Evolutionary conservation across 176 grass and related monocot species (phyloP), one percentile per base, ranked within the genome.

Genomic region (Bolboschoenus planiculmis): DNA sequence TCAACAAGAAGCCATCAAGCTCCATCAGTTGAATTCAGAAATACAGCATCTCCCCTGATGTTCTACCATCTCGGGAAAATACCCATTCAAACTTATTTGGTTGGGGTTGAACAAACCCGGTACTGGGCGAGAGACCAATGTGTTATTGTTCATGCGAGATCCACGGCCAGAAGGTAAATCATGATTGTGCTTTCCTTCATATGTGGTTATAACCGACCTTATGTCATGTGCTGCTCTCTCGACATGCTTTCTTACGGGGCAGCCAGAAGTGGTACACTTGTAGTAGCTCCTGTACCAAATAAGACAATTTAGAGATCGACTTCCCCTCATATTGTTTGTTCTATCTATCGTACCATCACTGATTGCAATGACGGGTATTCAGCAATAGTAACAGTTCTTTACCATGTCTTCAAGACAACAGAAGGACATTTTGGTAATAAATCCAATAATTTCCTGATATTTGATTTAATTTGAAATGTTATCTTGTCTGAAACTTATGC

Each of bases 181-280:
- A 8, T 88, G 86, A 74, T 81, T 88, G 47, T 88, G 86, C 35
- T 88, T 88, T 40, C 86, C 82, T 67, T 88, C 86, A 16, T 88
- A 88, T 11, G 86, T 88, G 5, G 82, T 88, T 57, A 88, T 88
- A 42, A 88, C 86, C 14, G 74, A 83, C 37, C 82, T 66, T 35
- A 74, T 46, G 56, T 88, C 82, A 26, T 84, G 73, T 39, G 81
- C 76, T n/a, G 86, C 86, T 67, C 82, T 88, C 29, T 88, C 86
- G 20, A 88, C 86, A 11, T 88, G 86, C 81, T 84, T 88, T 64
- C 86, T 57, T 18, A 88, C 86, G 3, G 81, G 82, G 10, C 86
- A 88, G 11, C 61, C 48, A 15, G 33, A 20, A 57, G 81, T 88
- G 47, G 86, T 88, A 67, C 86, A 84, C 65, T 88, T 88, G 82